Evolutionary conservation across 176 grass and related monocot genomes (phyloP).

Genomic region (Aegilops speltoides): DNA sequence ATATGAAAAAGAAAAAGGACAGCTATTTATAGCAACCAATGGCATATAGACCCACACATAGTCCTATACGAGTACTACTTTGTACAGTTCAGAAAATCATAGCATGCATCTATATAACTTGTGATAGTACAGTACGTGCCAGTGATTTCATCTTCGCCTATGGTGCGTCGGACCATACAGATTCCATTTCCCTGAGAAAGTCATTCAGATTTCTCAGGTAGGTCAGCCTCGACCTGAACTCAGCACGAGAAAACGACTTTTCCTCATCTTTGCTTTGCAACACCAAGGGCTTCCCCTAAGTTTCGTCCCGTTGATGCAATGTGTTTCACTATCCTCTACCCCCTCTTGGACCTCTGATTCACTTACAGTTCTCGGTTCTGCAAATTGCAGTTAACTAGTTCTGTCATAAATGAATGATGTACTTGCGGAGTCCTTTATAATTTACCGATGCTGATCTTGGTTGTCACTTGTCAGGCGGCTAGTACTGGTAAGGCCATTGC

Average conservation of each 20-base stretch:
- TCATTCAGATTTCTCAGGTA: neutral
- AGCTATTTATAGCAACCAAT: neutral
- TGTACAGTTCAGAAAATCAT: neutral
- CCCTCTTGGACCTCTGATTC: neutral
- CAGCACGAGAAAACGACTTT: no score
- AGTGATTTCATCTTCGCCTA: neutral
- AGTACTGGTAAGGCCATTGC: conserved; percentile 55
- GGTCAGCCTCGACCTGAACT: no score
- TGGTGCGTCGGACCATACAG: neutral
- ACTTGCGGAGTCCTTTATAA: neutral
- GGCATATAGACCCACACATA: neutral
- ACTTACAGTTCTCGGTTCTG: neutral
- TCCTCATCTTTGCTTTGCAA: no score
- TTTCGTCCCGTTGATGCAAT: neutral
- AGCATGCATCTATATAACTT: neutral
- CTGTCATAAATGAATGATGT: conserved; percentile 18
- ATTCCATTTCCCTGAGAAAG: neutral
- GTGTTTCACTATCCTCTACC: neutral
- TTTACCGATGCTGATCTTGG: conserved; percentile 57
- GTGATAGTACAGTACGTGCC: neutral
- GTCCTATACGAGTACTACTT: neutral
- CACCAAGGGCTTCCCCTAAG: no score
- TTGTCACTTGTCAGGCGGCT: conserved; percentile 58
- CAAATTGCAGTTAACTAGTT: neutral
- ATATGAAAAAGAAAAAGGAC: neutral